Evolutionary conservation across 225 moss, liverwort and hornwort genomes (phyloP), one percentile per base, ranked within the genome.

Genomic region (Bryum argenteum): DNA sequence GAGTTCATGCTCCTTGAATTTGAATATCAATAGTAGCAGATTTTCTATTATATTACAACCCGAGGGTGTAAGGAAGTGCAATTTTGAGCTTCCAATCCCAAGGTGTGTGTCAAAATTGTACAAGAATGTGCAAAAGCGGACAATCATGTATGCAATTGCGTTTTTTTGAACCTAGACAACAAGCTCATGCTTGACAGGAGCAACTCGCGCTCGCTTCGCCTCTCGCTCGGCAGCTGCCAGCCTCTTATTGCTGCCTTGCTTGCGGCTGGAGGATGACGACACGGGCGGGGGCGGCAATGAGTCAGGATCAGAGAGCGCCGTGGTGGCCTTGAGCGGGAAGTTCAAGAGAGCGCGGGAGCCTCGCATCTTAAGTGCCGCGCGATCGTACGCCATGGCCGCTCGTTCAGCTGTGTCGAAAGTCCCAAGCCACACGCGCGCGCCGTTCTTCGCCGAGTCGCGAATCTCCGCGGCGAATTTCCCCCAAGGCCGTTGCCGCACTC

Each of bases 401-500:
- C 73, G 80, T 62, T 88, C 88, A 0, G 85, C 85, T 0, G 85
- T 85, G 63, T 85, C 88, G 63, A 85, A 88, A 0, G 88, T 85
- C 1, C 88, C 88, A 0, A 88, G 69, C 88, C 88, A 88, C 26
- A 88, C 75, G 8, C 88, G 65, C 2, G 88, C 78, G 45, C 88
- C 85, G 56, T 85, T 82, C 82, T 82, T 88, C 7, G 88, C 83
- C 0, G 87, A 85, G 58, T 88, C 88, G 0, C 88, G 88, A 11
- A 88, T 88, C 73, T 88, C 88, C 15, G 88, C 88, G 10, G 85
- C 88, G 44, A 80, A 88, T 51, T 88, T 88, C 2, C 88, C 88
- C 88, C 88, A 88, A 0, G 88, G 84, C 6, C 88, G 75, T 76
- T 88, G 85, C 33, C 88, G 75, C 37, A 88, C 88, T 19, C 88